phyloP scores from a whole-genome alignment of 2,329 filamentous ascomycete species.

The Amylocarpus encephaloides region DNA sequence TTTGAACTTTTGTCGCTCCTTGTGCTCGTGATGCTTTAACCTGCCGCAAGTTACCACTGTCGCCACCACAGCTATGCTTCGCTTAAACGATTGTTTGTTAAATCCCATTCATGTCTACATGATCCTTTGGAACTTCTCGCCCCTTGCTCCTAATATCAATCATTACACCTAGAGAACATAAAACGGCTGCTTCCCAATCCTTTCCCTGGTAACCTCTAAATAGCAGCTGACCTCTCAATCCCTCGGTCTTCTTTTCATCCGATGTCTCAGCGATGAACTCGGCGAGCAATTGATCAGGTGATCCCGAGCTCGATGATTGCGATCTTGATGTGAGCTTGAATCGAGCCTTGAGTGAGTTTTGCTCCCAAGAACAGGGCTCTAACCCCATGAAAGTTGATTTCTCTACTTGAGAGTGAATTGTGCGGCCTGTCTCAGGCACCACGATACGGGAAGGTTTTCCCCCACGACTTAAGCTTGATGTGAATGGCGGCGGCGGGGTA shows the following conservation, averaged over 20 bases:
- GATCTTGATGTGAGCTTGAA: neutral
- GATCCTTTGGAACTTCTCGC: neutral
- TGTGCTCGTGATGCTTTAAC: too few species aligned
- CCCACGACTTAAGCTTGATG: too few species aligned
- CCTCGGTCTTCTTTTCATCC: neutral
- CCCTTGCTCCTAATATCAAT: neutral
- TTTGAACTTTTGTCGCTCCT: too few species aligned
- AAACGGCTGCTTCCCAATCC: neutral
- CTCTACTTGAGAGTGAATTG: neutral
- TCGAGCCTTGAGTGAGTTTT: neutral
- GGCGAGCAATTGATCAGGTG: neutral
- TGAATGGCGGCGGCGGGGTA: too few species aligned
- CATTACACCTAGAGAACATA: neutral
- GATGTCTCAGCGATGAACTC: conserved; percentile 1
- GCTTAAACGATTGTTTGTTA: too few species aligned
- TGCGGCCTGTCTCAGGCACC: neutral
- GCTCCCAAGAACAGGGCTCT: neutral
- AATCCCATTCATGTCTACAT: too few species aligned
- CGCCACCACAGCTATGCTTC: too few species aligned
- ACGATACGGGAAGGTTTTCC: neutral
- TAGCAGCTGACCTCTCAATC: neutral
- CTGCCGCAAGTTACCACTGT: too few species aligned
- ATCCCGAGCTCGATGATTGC: neutral
- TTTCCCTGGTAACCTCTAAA: neutral
- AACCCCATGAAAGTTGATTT: neutral